Evolutionary conservation across 1,284 basidiomycete species (phyloP), one percentile per base, ranked within the genome.

Genomic region (Ganoderma leucocontextum): DNA sequence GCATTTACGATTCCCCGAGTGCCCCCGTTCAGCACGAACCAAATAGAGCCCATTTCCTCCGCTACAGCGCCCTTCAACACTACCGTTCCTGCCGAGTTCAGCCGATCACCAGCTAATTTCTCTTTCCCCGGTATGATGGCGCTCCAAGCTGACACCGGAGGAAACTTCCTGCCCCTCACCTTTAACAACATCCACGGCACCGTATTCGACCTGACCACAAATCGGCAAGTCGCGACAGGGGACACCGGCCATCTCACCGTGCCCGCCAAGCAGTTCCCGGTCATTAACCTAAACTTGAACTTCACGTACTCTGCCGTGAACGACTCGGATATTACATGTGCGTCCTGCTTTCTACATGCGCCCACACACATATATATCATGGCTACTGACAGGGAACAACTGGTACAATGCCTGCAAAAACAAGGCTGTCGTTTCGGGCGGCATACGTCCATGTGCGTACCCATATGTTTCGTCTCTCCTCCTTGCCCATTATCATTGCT

Each of bases 251-350:
- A 82, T 39, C 80, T 82, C 64, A 89, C 84, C 1, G 78, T 95
- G 3, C 86, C 89, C 12, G 90, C 93, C 25, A 91, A 90, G 75
- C 65, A 80, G 39, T 89, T 90, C 75, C 84, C 87, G 7, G 78
- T 87, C 42, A 82, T 96, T 42, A 78, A 85, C 53, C 72, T 97
- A 22, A 95, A 95, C 0, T 81, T 97, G 63, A 91, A 91, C 73
- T 95, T 96, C 79, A 88, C 89, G 0, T 96, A 96, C 77, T 70
- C 88, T n/a, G 93, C 91, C 0, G 82, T 86, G n/a, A 96, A 97
- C 77, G 85, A 87, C 60, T 88, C 90, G 1, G 95, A 97, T 80
- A 82, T 85, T 49, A 96, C 95, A 38, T 97, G 95, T 94, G 74
- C 73, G 90, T 82, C 6, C 33, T 52, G 4, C 35, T 17, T 55